Base-by-base conservation (phyloP, 2,329 filamentous ascomycete species). In the Apiospora sp. region DNA sequence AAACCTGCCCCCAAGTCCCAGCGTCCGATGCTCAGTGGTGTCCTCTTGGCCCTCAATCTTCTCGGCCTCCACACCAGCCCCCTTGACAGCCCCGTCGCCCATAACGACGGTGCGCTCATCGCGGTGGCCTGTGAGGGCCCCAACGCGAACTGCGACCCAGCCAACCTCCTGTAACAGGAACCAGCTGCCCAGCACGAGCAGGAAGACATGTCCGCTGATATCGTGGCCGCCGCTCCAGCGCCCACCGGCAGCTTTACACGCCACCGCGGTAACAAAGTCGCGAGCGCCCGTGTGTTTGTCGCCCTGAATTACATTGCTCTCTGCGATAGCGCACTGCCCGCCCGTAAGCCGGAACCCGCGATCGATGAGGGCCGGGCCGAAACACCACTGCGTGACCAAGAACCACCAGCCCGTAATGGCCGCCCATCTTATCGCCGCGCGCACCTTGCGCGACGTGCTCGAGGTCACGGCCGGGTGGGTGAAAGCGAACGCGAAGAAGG, bases 361-460 rank as follows among this genome's bases (percentile, higher is more conserved):
- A 81, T 99, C 96, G 78, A 98, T 96, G 68, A 99, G 86, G 27
- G 95, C 88, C 2, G 96, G 92, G 0, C 96, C 96, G 79, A 99
- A 98, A 82, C 92, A 98, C 96, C 96, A 98, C 85, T 98, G 96
- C 75, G 96, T 99, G 24, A 96, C 91, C 51, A 94, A 84, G 58
- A 94, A 86, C 96, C 96, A 99, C 83, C 92, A 92, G 1, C 84
- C 78, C 12, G 96, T 98, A 0, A 94, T 89, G 12, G 92, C 83
- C 0, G 76, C 85, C 87, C 94, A 99, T 68, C 96, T 89, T 30
- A 92, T 69, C 1, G 86, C 79, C 0, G 93, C 94, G 73, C 91
- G 88, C 14, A 89, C 71, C n/a, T 87, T 82, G 41, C 86, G 82
- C 54, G 83, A 71, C 19, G 71, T 30, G 24, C 16, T 61, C 77